Evolutionary conservation across 2,329 filamentous ascomycete species (phyloP), one percentile per base, ranked within the genome.

Genomic region (Tolypocladium guangdongense): DNA sequence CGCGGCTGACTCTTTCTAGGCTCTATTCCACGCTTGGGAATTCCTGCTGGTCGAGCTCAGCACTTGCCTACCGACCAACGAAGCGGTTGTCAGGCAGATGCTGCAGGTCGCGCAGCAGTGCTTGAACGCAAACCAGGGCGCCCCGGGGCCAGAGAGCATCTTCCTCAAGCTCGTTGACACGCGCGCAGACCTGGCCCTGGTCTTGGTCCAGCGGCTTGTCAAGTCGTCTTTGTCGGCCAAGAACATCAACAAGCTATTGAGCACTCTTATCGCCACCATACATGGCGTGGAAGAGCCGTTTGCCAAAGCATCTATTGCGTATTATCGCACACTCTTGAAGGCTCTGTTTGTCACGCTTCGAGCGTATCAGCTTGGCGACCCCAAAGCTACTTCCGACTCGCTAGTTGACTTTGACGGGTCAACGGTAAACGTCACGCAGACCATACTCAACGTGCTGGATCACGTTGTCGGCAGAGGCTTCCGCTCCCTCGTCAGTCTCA

Each of bases 1-100:
- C 45, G 50, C 39, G 6, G 41, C 60, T 66, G 55, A 65, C 54
- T 11, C 18, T 18, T 10, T n/a, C 12, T 62, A 89, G 86, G 81
- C 83, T 45, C 80, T 99, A 20, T 86, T 96, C 58, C 84, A 89
- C 61, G 87, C 89, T 53, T 97, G 92, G 90, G 91, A 95, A 66
- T 84, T 89, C 55, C 77, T 99, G 10, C 81, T 92, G 16, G 78
- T 93, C 50, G 92, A 96, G 63, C 78, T 99, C 49, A 89, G 87
- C 65, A 82, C 82, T 38, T 81, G 76, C 55, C 68, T 82, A n/a
- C 76, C 77, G 1, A 68, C 71, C 37, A 73, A 76, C 57, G 70
- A 74, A 16, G 71, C 71, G 27, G 74, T 92, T 4, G 81, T 84
- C 53, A 83, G 80, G 60, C 79, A 87, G 53, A 84, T 95, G 73